Evolutionary conservation across 495 filamentous ascomycete species (phyloP).

Genomic region (Podospora australis): DNA sequence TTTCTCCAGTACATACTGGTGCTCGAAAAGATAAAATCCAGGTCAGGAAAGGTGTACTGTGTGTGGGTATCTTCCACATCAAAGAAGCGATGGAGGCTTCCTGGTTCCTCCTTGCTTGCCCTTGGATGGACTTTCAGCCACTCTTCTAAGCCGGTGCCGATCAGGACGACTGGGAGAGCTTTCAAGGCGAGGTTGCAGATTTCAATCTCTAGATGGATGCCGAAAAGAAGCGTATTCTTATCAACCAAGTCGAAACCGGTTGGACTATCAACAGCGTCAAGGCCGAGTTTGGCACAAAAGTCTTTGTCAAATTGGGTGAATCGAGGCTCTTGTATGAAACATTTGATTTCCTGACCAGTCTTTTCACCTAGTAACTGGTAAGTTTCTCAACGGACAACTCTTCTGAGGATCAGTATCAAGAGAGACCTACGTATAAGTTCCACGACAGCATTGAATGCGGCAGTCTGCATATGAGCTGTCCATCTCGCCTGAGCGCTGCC

Average conservation of each 20-base stretch:
- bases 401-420: not conserved
- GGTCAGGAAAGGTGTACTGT: slow-evolving; percentile 33
- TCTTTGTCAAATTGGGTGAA: slow-evolving; percentile 56
- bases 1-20: slow-evolving; percentile 33
- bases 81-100: slow-evolving; percentile 13
- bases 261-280: slow-evolving; percentile 52
- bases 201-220: slow-evolving; percentile 54
- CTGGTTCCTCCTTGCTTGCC: not conserved
- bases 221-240: slow-evolving; percentile 41
- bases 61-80: slow-evolving; percentile 25
- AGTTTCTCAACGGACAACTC: no score
- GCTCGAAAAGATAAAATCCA: slow-evolving; percentile 32
- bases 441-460: slow-evolving; percentile 51
- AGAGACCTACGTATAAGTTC: slow-evolving; percentile 31
- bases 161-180: slow-evolving; percentile 31
- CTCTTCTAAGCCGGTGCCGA: slow-evolving; percentile 35
- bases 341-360: slow-evolving; percentile 23
- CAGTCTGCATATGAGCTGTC: slow-evolving; percentile 50
- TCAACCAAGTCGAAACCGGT: slow-evolving; percentile 49
- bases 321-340: slow-evolving; percentile 63
- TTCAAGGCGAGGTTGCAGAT: slow-evolving; percentile 34
- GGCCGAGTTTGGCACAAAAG: slow-evolving; percentile 48
- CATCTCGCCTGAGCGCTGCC: slow-evolving; percentile 26
- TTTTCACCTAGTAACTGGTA: slow-evolving; percentile 15
- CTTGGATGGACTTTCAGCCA: slow-evolving; percentile 36